These are phyloP conservation scores for Dactylellina sp. DNA, from an alignment of 2,329 filamentous ascomycete species.

Conservation along the genomic window DNA sequence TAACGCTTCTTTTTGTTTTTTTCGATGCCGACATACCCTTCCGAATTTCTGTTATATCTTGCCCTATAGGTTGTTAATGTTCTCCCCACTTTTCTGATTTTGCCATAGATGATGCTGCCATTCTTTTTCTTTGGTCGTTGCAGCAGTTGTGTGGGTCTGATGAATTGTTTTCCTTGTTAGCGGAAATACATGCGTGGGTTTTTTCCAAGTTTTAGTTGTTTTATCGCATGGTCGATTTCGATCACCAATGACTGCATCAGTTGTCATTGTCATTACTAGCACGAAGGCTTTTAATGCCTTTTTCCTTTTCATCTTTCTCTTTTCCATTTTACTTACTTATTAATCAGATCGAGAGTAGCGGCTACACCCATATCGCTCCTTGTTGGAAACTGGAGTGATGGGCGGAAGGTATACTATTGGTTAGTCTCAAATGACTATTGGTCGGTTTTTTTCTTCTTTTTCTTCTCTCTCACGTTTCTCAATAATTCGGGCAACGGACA, in stretches of 20 bases:
- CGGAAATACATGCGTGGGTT: slow-evolving; percentile 9
- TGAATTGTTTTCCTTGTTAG: background rate
- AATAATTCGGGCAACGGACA: too few species aligned
- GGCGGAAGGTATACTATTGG: too few species aligned
- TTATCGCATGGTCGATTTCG: background rate
- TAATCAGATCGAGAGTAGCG: background rate
- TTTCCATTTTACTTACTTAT: background rate
- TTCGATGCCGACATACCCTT: background rate
- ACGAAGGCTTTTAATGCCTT: background rate
- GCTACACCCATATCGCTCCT: too few species aligned
- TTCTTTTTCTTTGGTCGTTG: background rate
- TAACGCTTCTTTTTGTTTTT: slow-evolving; percentile 8
- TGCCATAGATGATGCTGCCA: background rate
- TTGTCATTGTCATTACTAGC: too few species aligned
- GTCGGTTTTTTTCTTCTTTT: too few species aligned
- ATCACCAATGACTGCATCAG: too few species aligned
- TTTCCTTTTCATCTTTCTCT: background rate
- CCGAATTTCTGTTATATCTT: too few species aligned
- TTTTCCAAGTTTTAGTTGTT: slow-evolving; percentile 13
- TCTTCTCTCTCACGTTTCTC: too few species aligned
- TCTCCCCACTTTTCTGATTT: slow-evolving; percentile 1
- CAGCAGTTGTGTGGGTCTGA: background rate
- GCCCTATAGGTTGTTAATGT: background rate
- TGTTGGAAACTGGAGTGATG: too few species aligned
- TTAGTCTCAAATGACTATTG: too few species aligned